Evolutionary conservation across 2,329 filamentous ascomycete genomes (phyloP).

Genomic region (Fusarium floridanum): DNA sequence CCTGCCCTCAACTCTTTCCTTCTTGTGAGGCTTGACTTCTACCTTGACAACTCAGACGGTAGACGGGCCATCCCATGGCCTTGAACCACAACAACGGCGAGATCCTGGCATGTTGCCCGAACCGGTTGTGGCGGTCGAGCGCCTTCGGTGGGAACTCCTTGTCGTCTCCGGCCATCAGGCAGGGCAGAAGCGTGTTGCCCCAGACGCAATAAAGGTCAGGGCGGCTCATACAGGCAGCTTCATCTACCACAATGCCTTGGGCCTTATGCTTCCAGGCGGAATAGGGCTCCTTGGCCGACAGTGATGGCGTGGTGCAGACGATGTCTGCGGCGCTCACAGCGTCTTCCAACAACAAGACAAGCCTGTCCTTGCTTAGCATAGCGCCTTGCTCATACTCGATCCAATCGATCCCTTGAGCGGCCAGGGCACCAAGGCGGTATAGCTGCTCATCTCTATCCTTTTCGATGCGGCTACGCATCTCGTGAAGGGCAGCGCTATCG

Average conservation of each 20-base stretch:
- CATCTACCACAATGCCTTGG: conserved; percentile 30
- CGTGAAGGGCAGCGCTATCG: not conserved
- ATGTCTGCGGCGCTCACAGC: not conserved
- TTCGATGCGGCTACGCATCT: not conserved
- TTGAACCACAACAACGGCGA: not conserved
- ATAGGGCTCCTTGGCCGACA: not conserved
- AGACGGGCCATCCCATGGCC: not conserved
- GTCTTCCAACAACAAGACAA: not conserved
- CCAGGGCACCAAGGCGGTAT: not conserved
- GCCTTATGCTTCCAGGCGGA: not conserved
- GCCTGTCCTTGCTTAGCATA: not conserved
- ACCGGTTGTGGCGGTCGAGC: not conserved
- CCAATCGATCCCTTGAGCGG: not conserved
- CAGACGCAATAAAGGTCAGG: conserved; percentile 37
- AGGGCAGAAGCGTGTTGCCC: conserved; percentile 38
- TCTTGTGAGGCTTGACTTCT: not conserved
- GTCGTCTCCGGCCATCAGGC: conserved; percentile 30
- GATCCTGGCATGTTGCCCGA: not conserved
- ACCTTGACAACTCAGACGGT: not conserved
- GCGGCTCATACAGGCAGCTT: conserved; percentile 38
- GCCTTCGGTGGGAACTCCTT: conserved; percentile 31
- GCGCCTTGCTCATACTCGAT: not conserved
- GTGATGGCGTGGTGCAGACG: not conserved
- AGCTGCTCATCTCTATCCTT: not conserved
- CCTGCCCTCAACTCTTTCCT: too few species aligned